Percentiles rank a stretch among this genome's conserved stretches.
Conservation (phyloP, 768 basidiomycete species). For the Lactifluus volemus region DNA sequence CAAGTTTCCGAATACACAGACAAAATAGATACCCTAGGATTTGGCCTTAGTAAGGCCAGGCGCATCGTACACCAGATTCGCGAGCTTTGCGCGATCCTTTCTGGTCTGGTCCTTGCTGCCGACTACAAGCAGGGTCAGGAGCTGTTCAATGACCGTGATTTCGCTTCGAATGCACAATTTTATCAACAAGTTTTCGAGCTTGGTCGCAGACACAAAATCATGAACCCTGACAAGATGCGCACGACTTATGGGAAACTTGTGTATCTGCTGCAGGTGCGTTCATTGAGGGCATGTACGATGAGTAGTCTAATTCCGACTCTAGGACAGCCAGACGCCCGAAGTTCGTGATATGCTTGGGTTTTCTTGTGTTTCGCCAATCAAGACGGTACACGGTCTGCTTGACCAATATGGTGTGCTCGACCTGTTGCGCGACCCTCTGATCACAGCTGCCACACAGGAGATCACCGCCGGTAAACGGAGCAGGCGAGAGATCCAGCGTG, state of each 20-base stretch:
- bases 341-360: slow-evolving; percentile 75
- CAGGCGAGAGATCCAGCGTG: slow-evolving; percentile 72
- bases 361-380: slow-evolving; percentile 69
- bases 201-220: slow-evolving; percentile 79
- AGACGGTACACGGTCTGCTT: slow-evolving; percentile 60
- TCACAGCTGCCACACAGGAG: slow-evolving; percentile 73
- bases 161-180: slow-evolving; percentile 70
- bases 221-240: slow-evolving; percentile 90
- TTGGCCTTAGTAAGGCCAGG: slow-evolving; percentile 73
- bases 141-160: slow-evolving; percentile 74
- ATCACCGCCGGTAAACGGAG: slow-evolving; percentile 64
- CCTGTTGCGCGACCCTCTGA: slow-evolving; percentile 67
- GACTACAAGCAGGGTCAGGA: slow-evolving; percentile 89
- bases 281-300: neutral
- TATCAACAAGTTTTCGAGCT: slow-evolving; percentile 77
- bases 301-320: slow-evolving; percentile 16
- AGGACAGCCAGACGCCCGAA: slow-evolving; percentile 82
- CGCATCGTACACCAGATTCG: slow-evolving; percentile 81
- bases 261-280: slow-evolving; percentile 66
- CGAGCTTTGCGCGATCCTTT: slow-evolving; percentile 82
- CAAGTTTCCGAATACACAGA: slow-evolving; percentile 85
- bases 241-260: slow-evolving; percentile 83
- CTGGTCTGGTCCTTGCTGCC: slow-evolving; percentile 70
- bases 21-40: slow-evolving; percentile 78
- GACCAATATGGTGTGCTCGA: slow-evolving; percentile 56